A percentile compares a stretch with the other conserved stretches of the same genome.
phyloP scores from a whole-genome alignment of 169 alveolate species.

The Plasmodium gaboni region DNA sequence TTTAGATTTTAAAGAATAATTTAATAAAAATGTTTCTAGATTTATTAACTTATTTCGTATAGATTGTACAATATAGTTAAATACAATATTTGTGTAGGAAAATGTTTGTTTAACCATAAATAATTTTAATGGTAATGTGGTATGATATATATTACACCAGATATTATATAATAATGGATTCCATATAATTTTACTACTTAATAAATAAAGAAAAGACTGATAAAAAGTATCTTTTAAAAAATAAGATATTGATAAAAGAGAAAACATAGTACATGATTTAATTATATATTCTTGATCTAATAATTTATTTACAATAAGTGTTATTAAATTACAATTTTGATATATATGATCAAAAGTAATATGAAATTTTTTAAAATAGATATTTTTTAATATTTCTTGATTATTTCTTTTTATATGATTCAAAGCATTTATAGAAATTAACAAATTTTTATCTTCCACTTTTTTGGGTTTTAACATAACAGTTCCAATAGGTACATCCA shows the following conservation, averaged over 20 bases:
- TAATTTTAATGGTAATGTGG: slow-evolving; percentile 58
- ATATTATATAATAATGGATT: slow-evolving; percentile 38
- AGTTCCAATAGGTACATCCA: slow-evolving; percentile 45
- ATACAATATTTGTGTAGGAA: slow-evolving; percentile 27
- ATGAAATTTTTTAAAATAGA: slow-evolving; percentile 43
- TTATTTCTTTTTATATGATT: slow-evolving; percentile 67
- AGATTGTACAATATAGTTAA: slow-evolving; percentile 12
- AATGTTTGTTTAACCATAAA: slow-evolving; percentile 52
- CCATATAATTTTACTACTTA: slow-evolving; percentile 66
- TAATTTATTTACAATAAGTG: slow-evolving; percentile 25
- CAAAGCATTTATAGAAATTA: slow-evolving; percentile 58
- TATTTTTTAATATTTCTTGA: slow-evolving; percentile 62
- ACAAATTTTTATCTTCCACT: slow-evolving; percentile 29
- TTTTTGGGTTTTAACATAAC: slow-evolving; percentile 52
- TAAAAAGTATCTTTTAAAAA: slow-evolving; percentile 20
- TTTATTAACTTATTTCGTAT: slow-evolving; percentile 21
- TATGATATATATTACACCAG: slow-evolving; percentile 53
- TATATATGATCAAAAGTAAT: slow-evolving; percentile 51
- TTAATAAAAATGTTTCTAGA: slow-evolving; percentile 37
- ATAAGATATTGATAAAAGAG: slow-evolving; percentile 25
- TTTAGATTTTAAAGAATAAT: slow-evolving; percentile 31
- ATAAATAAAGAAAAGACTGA: slow-evolving; percentile 20
- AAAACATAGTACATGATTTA: slow-evolving; percentile 12
- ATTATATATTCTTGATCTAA: slow-evolving; percentile 17
- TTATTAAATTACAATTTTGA: slow-evolving; percentile 39